Evolutionary conservation across 306 rosid genomes (phyloP).

Genomic region (Luffa aegyptiaca): DNA sequence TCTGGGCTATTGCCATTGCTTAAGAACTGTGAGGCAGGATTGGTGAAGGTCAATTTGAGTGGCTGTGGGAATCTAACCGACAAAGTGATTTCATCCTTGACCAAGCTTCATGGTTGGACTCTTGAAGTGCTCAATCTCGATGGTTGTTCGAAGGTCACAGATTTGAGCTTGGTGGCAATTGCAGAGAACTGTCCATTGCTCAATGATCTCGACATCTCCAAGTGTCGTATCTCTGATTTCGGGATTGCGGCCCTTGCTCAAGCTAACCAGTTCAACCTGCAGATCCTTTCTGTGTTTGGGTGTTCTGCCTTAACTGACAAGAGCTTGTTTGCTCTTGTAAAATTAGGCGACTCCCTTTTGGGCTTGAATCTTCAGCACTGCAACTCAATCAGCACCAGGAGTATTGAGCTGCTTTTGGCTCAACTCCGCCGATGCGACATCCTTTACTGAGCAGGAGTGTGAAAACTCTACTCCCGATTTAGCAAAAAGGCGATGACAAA

Average conservation of each 20-base stretch:
- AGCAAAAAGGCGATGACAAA: neutral
- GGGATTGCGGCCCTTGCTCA: slow-evolving; percentile 56
- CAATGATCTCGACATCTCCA: slow-evolving; percentile 68
- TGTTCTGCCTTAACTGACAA: slow-evolving; percentile 50
- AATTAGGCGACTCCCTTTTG: slow-evolving; percentile 45
- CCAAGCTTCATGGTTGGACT: slow-evolving; percentile 59
- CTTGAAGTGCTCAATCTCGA: slow-evolving; percentile 57
- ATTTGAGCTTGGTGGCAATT: slow-evolving; percentile 55
- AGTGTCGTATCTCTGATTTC: slow-evolving; percentile 52
- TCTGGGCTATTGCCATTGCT: slow-evolving; percentile 53
- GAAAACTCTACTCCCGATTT: slow-evolving; percentile 2
- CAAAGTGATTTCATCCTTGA: slow-evolving; percentile 38
- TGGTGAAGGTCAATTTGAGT: slow-evolving; percentile 58
- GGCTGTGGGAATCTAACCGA: slow-evolving; percentile 69
- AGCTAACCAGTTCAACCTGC: slow-evolving; percentile 38
- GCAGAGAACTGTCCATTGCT: slow-evolving; percentile 53
- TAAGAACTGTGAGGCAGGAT: slow-evolving; percentile 55
- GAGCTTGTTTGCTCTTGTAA: slow-evolving; percentile 53
- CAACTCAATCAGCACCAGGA: slow-evolving; percentile 45
- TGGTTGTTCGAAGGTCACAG: slow-evolving; percentile 50
- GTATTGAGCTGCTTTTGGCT: slow-evolving; percentile 41
- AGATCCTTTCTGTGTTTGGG: slow-evolving; percentile 62
- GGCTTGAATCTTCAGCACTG: slow-evolving; percentile 78
- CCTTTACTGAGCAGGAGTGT: slow-evolving; percentile 38
- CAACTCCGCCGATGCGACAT: slow-evolving; percentile 71